These are phyloP conservation scores for Pestalotiopsis sp. DNA, from an alignment of 2,329 filamentous ascomycete species.

Conservation along the genomic window DNA sequence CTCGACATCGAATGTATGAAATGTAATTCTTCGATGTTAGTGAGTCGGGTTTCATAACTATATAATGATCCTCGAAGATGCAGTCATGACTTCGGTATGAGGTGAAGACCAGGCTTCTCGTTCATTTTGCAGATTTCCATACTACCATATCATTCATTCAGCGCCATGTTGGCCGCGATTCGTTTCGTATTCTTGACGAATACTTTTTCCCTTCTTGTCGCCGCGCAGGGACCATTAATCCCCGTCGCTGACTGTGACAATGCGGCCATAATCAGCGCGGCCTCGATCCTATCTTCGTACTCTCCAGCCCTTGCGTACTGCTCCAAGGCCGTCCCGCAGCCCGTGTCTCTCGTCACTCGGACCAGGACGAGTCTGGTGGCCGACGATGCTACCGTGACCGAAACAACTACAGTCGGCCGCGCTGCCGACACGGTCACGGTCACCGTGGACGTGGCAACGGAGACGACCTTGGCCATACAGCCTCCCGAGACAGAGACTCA, in stretches of 20 bases:
- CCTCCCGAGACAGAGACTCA: too few species aligned
- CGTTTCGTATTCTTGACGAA: background rate
- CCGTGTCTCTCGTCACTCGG: background rate
- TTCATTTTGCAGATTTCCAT: background rate
- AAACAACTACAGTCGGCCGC: background rate
- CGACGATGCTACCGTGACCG: background rate
- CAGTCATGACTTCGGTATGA: background rate
- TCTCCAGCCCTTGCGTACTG: background rate
- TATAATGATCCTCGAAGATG: background rate
- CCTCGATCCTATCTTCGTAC: background rate
- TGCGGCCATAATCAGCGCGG: background rate
- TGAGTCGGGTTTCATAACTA: background rate
- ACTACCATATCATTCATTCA: background rate
- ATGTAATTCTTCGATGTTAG: accelerated
- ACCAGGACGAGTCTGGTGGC: background rate
- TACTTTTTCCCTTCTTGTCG: background rate
- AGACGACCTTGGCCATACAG: too few species aligned
- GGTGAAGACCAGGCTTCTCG: background rate
- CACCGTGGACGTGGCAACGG: background rate
- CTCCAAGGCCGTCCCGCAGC: background rate
- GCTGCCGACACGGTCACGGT: background rate
- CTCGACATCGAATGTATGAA: background rate
- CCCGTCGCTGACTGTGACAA: background rate
- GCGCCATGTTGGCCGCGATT: background rate
- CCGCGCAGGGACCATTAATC: background rate